Evolutionary conservation across 148 eudicot species (phyloP).

Genomic region (Camellia granthamiana): DNA sequence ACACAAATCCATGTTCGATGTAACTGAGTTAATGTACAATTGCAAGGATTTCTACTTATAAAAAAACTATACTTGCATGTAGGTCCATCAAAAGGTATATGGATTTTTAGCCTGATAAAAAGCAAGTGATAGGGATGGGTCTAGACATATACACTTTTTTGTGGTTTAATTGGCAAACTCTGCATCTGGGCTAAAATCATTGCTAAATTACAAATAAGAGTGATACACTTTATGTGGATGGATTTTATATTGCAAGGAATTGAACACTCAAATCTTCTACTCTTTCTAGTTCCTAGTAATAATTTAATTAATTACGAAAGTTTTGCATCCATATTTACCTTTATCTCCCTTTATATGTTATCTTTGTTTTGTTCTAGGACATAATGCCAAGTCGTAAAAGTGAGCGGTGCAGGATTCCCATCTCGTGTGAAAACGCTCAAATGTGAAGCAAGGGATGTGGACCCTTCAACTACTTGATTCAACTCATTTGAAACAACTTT

Average conservation of each 20-base stretch:
- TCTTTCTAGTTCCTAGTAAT: neutral
- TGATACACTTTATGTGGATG: neutral
- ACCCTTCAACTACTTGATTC: too few species aligned
- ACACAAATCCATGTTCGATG: neutral
- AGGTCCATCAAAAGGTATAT: neutral
- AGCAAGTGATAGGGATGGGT: neutral
- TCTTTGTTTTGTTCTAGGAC: too few species aligned
- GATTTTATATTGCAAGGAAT: too few species aligned
- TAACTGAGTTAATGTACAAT: neutral
- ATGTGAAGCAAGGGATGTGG: too few species aligned
- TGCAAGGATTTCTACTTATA: neutral
- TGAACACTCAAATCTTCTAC: neutral
- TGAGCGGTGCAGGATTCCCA: too few species aligned
- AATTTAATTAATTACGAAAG: too few species aligned
- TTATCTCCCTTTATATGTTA: too few species aligned
- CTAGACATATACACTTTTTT: neutral
- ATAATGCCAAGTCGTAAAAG: too few species aligned
- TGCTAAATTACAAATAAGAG: neutral
- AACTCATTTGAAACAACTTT: too few species aligned
- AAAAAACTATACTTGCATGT: neutral
- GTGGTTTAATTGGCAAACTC: neutral
- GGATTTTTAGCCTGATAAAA: neutral
- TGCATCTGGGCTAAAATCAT: neutral
- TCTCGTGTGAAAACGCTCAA: too few species aligned
- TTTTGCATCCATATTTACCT: too few species aligned